phyloP scores from a whole-genome alignment of 2,329 filamentous ascomycete genomes.

The Fusarium veterinarium region DNA sequence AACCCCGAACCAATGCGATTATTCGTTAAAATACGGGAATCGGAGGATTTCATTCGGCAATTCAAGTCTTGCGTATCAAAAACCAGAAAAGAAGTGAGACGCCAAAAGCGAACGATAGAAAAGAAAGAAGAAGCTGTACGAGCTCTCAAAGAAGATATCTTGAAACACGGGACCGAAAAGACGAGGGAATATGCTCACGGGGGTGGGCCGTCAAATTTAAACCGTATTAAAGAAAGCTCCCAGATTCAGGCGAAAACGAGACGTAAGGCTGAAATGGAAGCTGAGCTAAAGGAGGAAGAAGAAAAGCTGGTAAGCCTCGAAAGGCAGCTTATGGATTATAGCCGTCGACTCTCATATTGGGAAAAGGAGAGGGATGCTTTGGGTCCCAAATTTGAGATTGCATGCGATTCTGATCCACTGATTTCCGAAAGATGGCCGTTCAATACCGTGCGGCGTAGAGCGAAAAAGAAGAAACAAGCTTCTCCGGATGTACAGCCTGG shows the following conservation, averaged over 20 bases:
- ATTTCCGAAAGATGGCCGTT: rapidly evolving
- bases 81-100: rapidly evolving
- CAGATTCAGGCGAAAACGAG: background rate
- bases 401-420: too few species aligned
- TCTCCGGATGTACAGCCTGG: too few species aligned
- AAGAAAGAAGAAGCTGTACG: background rate
- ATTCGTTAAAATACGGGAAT: background rate
- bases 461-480: too few species aligned
- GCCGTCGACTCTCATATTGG: background rate
- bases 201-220: background rate
- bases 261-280: background rate
- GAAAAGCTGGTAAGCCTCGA: background rate
- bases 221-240: background rate
- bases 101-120: background rate
- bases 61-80: background rate
- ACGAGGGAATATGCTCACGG: background rate
- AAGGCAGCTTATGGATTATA: background rate
- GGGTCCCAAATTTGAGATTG: rapidly evolving
- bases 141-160: background rate
- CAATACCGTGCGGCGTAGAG: background rate
- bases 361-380: background rate
- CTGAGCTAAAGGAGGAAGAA: background rate
- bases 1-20: background rate
- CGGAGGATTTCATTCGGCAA: background rate
- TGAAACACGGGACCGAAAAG: too few species aligned